These are phyloP conservation scores for Triticum aestivum DNA, from an alignment of 176 grass and related monocot species.

Conservation along the genomic window DNA sequence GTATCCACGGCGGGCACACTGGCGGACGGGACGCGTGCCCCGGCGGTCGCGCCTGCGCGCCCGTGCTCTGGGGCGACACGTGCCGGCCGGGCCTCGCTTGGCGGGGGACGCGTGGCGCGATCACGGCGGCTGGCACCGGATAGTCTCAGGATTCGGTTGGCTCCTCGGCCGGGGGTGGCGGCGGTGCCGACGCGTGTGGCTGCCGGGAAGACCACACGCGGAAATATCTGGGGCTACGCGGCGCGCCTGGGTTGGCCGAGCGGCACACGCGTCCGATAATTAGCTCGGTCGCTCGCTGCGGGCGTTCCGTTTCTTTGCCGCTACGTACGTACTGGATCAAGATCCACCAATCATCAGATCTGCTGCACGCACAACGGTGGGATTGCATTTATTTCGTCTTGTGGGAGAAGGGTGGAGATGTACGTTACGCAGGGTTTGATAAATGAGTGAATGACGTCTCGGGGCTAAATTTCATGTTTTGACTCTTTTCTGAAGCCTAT, in stretches of 20 bases:
- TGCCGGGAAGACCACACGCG: background rate
- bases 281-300: background rate
- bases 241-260: background rate
- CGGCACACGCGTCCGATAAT: background rate
- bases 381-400: background rate
- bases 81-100: background rate
- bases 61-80: background rate
- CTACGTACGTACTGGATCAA: background rate
- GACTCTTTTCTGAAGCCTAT: too few relatives aligned
- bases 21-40: slow-evolving; percentile 3
- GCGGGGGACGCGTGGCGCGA: slow-evolving; percentile 5
- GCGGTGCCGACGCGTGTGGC: slow-evolving; percentile 12
- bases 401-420: background rate
- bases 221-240: background rate
- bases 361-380: background rate
- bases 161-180: background rate
- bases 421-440: background rate
- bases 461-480: too few relatives aligned
- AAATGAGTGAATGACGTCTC: background rate
- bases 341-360: background rate
- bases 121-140: background rate
- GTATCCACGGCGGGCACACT: background rate
- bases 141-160: slow-evolving; percentile 14
- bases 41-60: background rate
- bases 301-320: background rate